These are phyloP conservation scores for Aegilops umbellulata DNA, from an alignment of 176 grass and related monocot species.

Conservation along the genomic window DNA sequence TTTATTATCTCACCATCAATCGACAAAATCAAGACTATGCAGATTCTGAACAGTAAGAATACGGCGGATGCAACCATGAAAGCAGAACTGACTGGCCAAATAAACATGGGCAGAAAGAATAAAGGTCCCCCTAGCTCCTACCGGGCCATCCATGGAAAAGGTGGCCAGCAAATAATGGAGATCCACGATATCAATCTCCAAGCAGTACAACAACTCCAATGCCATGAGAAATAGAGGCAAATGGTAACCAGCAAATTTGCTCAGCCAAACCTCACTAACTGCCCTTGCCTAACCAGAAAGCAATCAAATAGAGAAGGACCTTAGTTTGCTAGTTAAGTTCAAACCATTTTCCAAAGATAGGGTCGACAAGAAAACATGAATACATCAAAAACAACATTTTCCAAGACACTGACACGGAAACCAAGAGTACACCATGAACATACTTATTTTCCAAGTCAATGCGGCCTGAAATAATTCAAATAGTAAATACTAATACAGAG, in stretches of 20 bases:
- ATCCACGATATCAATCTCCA: neutral
- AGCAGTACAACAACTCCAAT: slow-evolving; percentile 16
- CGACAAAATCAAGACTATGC: too few species aligned
- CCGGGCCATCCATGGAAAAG: neutral
- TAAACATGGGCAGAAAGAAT: neutral
- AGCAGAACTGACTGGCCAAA: neutral
- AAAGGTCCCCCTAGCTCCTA: neutral
- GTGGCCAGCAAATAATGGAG: neutral
- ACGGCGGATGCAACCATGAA: too few species aligned
- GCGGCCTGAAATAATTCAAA: too few species aligned
- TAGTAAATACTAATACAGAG: too few species aligned
- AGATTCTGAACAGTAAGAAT: neutral
- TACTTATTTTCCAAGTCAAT: neutral
- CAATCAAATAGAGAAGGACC: neutral
- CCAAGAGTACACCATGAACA: neutral
- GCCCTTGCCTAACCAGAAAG: neutral
- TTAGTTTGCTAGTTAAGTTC: too few species aligned
- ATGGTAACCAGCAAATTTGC: neutral
- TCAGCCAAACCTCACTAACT: neutral
- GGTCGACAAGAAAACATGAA: too few species aligned
- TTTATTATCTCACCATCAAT: too few species aligned
- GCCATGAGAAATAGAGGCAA: neutral
- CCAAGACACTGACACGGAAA: neutral
- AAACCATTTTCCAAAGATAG: too few species aligned
- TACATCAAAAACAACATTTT: too few species aligned